These are phyloP conservation scores for Aspergillus floridensis DNA, from an alignment of 2,329 filamentous ascomycete species.

Conservation along the genomic window DNA sequence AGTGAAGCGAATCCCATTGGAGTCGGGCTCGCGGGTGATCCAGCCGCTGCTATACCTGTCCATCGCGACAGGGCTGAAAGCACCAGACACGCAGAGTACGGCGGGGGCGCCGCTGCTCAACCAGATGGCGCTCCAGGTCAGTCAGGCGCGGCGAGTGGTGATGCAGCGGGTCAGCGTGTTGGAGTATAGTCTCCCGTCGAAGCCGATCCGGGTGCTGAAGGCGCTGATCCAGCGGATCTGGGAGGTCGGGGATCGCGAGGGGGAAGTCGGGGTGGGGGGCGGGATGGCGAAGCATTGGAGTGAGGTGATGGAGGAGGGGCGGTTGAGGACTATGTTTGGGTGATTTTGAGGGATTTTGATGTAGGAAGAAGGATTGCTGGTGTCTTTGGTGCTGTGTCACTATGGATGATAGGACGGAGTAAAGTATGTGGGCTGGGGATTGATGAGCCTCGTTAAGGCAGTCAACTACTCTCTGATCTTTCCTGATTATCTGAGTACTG, in stretches of 20 bases:
- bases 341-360: neutral
- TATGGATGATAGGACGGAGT: too few relatives aligned
- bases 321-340: neutral
- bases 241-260: neutral
- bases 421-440: neutral
- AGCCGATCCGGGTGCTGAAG: neutral
- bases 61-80: neutral
- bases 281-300: neutral
- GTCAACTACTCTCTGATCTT: too few relatives aligned
- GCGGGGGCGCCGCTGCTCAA: neutral
- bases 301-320: slow-evolving; percentile 2
- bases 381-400: neutral
- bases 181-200: neutral
- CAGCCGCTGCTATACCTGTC: neutral
- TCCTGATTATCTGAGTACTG: too few relatives aligned
- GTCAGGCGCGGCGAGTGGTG: neutral
- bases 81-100: neutral
- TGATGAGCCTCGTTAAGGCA: too few relatives aligned
- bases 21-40: neutral
- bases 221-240: neutral
- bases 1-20: neutral
- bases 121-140: neutral
- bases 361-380: too few relatives aligned
- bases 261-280: neutral
- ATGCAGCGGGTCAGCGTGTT: neutral